These are phyloP conservation scores for Fusarium chaquense DNA, from an alignment of 2,329 filamentous ascomycete genomes.

Conservation along the genomic window DNA sequence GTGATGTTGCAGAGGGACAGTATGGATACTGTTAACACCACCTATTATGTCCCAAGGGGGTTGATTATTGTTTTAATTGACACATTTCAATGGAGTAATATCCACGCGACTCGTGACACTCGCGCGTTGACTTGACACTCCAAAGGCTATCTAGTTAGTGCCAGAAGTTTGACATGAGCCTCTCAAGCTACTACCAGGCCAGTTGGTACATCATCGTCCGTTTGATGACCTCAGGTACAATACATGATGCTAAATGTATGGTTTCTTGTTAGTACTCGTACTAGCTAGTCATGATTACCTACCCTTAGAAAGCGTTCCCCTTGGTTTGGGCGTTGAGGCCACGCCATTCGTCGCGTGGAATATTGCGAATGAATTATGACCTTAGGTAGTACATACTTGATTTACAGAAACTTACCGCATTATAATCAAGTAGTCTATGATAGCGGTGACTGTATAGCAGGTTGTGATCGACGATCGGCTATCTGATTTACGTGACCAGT, in stretches of 20 bases:
- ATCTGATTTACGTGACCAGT: constrained; percentile 41
- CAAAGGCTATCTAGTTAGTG: background rate
- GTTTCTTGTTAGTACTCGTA: constrained; percentile 30
- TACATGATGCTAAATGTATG: background rate
- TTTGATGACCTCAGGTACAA: constrained; percentile 20
- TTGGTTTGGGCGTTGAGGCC: constrained; percentile 4
- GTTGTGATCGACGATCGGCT: constrained; percentile 45
- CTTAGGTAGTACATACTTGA: background rate
- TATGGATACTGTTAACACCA: background rate
- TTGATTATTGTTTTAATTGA: background rate
- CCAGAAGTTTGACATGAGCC: constrained; percentile 2
- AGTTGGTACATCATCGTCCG: background rate
- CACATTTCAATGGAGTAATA: background rate
- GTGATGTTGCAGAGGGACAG: constrained; percentile 1
- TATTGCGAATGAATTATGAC: background rate
- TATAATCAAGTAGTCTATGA: background rate
- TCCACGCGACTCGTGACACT: constrained; percentile 1
- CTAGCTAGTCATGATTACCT: constrained; percentile 32
- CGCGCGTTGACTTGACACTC: background rate
- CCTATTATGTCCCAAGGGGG: background rate
- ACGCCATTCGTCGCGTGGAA: constrained; percentile 31
- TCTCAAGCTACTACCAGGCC: background rate
- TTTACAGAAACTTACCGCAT: background rate
- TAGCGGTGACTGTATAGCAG: background rate
- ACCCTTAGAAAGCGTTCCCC: background rate